These are phyloP conservation scores for Rosa rugosa DNA, from an alignment of 306 rosid species.

Conservation along the genomic window DNA sequence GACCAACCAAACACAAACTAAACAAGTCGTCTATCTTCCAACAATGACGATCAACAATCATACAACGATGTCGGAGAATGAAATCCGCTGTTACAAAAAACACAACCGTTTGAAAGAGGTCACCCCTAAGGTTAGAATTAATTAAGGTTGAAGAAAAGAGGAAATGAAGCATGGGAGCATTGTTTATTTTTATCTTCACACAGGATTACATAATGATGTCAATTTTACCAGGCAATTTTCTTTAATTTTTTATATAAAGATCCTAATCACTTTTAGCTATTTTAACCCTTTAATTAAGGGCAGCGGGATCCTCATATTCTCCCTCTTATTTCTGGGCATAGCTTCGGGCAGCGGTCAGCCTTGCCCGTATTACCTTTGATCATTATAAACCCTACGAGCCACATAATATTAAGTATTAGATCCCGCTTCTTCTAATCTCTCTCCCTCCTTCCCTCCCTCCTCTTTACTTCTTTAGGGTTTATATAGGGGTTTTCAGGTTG, in stretches of 20 bases:
- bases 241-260: no score
- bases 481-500: conserved; percentile 20
- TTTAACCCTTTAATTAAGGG: no score
- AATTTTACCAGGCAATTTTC: background rate
- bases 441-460: background rate
- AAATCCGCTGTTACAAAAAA: no score
- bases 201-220: background rate
- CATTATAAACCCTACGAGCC: conserved; percentile 15
- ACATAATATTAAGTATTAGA: background rate
- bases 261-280: background rate
- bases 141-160: no score
- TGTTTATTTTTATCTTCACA: no score
- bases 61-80: no score
- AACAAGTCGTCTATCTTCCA: no score
- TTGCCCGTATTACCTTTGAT: conserved; percentile 38
- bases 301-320: background rate
- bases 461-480: conserved; percentile 11
- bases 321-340: background rate
- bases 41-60: no score
- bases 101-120: no score
- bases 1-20: no score
- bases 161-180: no score
- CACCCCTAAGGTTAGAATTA: no score
- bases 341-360: conserved; percentile 40
- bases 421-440: conserved; percentile 6